A percentile compares a stretch with the other conserved stretches of the same genome.
phyloP scores from a whole-genome alignment of 192 early-diverging fungal species.

The Backusella circina region DNA sequence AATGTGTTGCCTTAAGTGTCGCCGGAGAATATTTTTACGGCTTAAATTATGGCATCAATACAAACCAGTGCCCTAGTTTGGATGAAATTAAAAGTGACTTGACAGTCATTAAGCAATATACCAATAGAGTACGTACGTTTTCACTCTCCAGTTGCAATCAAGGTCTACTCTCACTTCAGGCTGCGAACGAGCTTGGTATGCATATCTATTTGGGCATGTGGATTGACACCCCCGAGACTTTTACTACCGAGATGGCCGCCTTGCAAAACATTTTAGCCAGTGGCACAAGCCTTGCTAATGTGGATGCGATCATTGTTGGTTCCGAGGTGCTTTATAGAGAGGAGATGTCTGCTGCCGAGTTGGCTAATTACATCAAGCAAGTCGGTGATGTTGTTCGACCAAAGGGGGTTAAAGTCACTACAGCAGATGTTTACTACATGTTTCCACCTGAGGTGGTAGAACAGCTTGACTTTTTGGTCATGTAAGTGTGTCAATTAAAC shows the following conservation, averaged over 20 bases:
- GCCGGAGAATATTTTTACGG: slow-evolving; percentile 37
- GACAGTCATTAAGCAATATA: slow-evolving; percentile 41
- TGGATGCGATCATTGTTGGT: slow-evolving; percentile 53
- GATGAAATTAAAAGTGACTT: slow-evolving; percentile 47
- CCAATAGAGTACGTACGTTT: slow-evolving; percentile 50
- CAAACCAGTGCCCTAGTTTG: slow-evolving; percentile 46
- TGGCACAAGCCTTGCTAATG: slow-evolving; percentile 33
- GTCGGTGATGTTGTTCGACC: slow-evolving; percentile 37
- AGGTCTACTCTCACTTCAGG: slow-evolving; percentile 48
- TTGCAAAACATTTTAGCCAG: slow-evolving; percentile 41
- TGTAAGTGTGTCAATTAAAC: slow-evolving; percentile 42
- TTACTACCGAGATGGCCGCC: slow-evolving; percentile 40
- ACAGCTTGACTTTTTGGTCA: slow-evolving; percentile 54
- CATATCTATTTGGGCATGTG: slow-evolving; percentile 56
- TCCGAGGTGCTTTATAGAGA: slow-evolving; percentile 57
- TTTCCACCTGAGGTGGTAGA: slow-evolving; percentile 33
- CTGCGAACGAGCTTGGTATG: slow-evolving; percentile 46
- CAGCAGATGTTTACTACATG: slow-evolving; percentile 56
- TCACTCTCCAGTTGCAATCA: slow-evolving; percentile 49
- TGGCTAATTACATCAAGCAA: slow-evolving; percentile 43
- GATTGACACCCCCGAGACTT: slow-evolving; percentile 43
- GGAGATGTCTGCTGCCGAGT: slow-evolving; percentile 40
- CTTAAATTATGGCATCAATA: slow-evolving; percentile 53
- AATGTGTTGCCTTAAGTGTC: not conserved
- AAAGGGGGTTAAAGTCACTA: slow-evolving; percentile 42